Evolutionary conservation across 2,329 filamentous ascomycete species (phyloP).

Genomic region (Bisporella sp.): DNA sequence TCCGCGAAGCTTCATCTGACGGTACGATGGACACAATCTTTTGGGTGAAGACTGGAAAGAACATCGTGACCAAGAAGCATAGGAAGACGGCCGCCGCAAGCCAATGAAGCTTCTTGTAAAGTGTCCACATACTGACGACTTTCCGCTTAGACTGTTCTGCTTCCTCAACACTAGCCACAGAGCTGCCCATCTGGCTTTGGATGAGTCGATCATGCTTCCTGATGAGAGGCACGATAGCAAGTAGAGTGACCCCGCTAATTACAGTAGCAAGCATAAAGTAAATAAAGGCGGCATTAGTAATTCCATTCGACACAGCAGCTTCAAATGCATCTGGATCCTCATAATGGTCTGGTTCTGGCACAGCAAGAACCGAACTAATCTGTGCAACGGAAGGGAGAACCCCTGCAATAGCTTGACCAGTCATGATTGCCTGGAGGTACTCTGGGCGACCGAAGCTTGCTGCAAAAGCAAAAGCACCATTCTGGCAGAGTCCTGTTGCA

Average conservation of each 20-base stretch:
- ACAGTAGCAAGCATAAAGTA: constrained; percentile 86
- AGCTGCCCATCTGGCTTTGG: constrained; percentile 44
- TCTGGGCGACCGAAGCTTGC: constrained; percentile 76
- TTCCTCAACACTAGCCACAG: constrained; percentile 44
- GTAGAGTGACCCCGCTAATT: constrained; percentile 63
- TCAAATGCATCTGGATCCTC: constrained; percentile 13
- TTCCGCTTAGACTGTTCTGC: constrained; percentile 43
- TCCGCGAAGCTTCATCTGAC: constrained; percentile 36
- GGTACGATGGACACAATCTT: constrained; percentile 48
- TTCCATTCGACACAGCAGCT: constrained; percentile 32
- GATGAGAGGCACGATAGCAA: constrained; percentile 69
- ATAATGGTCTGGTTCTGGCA: constrained; percentile 39
- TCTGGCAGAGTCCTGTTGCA: constrained; percentile 82
- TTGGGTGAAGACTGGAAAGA: constrained; percentile 86
- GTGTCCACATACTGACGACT: constrained; percentile 50
- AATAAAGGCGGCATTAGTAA: constrained; percentile 69
- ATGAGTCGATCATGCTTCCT: constrained; percentile 49
- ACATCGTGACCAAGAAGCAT: constrained; percentile 82
- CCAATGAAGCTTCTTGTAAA: constrained; percentile 76
- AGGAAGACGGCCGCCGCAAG: constrained; percentile 69
- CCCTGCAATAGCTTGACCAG: constrained; percentile 84
- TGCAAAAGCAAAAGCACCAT: constrained; percentile 89
- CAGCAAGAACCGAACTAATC: constrained; percentile 71
- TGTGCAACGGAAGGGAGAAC: constrained; percentile 85
- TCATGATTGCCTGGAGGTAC: constrained; percentile 96